phyloP scores from a whole-genome alignment of 352 stramenopile genomes.

The Pythium sukuiense region DNA sequence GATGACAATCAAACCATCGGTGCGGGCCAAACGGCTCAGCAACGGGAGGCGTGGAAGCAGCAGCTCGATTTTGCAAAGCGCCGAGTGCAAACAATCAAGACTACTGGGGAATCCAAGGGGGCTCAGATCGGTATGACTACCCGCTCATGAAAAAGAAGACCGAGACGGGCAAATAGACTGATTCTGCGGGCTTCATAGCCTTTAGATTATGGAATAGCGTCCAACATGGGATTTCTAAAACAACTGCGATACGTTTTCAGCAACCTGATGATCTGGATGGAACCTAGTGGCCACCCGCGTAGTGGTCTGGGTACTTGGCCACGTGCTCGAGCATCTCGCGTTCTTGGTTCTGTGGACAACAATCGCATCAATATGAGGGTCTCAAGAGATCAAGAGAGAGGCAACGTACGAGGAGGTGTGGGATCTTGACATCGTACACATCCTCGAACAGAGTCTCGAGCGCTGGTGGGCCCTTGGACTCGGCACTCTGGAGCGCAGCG shows the following conservation, averaged over 20 bases:
- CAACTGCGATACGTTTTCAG: background rate
- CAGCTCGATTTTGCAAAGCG: conserved; percentile 68
- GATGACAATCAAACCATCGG: conserved; percentile 20
- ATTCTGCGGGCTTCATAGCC: background rate
- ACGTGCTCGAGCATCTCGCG: conserved; percentile 89
- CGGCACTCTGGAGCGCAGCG: conserved; percentile 84
- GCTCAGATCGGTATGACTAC: conserved; percentile 25
- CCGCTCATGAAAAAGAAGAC: conserved; percentile 7
- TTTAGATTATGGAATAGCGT: conserved; percentile 3
- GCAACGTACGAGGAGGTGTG: conserved; percentile 83
- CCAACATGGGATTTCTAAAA: conserved; percentile 12
- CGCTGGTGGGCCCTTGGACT: conserved; percentile 89
- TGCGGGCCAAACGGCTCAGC: conserved; percentile 12
- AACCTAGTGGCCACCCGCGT: conserved; percentile 51
- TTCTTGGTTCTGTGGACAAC: conserved; percentile 85
- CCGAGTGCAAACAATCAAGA: conserved; percentile 28
- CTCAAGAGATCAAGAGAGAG: background rate
- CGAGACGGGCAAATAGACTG: background rate
- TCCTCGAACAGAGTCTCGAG: conserved; percentile 96
- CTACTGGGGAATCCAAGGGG: background rate
- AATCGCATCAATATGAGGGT: background rate
- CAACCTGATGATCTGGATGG: background rate
- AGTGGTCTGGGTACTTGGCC: conserved; percentile 93
- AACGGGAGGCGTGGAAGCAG: conserved; percentile 43
- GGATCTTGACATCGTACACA: conserved; percentile 95